phyloP scores from a whole-genome alignment of 257 asterid species.

The Petunia axillaris region DNA sequence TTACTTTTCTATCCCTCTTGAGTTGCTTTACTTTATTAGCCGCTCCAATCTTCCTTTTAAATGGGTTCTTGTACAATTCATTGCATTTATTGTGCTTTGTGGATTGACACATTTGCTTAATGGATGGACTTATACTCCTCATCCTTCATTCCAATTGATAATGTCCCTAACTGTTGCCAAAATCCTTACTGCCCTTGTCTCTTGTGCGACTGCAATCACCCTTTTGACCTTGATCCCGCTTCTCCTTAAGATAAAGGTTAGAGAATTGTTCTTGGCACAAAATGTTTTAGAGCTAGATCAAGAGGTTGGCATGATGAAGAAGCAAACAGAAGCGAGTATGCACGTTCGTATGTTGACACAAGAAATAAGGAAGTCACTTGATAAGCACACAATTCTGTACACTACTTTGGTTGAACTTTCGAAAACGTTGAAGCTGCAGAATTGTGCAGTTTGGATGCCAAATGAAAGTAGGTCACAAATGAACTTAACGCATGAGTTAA shows the following conservation, averaged over 20 bases:
- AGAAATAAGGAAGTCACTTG: conserved; percentile 52
- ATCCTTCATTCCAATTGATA: conserved; percentile 47
- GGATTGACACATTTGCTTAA: conserved; percentile 54
- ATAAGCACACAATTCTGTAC: conserved; percentile 48
- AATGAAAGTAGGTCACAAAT: conserved; percentile 42
- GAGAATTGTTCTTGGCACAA: conserved; percentile 48
- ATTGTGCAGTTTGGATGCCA: conserved; percentile 61
- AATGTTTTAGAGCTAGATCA: conserved; percentile 54
- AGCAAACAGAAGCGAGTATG: conserved; percentile 49
- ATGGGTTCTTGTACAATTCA: conserved; percentile 52
- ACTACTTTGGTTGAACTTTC: conserved; percentile 56
- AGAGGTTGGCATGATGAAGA: conserved; percentile 55
- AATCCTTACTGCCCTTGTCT: conserved; percentile 50
- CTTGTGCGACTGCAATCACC: conserved; percentile 57
- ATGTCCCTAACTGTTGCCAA: conserved; percentile 48
- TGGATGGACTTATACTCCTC: conserved; percentile 47
- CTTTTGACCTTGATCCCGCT: conserved; percentile 48
- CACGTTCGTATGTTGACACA: conserved; percentile 53
- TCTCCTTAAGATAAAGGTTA: conserved; percentile 47
- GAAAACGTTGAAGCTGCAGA: conserved; percentile 48
- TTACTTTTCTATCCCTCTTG: conserved; percentile 52
- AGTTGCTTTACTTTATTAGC: conserved; percentile 49
- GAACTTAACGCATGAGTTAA: conserved; percentile 52
- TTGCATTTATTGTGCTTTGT: conserved; percentile 51
- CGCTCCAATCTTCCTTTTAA: conserved; percentile 51